A percentile compares a stretch with the other conserved stretches of the same genome.
These are phyloP conservation scores for Botrytis hyacinthi DNA, from an alignment of 2,329 filamentous ascomycete species.

Conservation along the genomic window DNA sequence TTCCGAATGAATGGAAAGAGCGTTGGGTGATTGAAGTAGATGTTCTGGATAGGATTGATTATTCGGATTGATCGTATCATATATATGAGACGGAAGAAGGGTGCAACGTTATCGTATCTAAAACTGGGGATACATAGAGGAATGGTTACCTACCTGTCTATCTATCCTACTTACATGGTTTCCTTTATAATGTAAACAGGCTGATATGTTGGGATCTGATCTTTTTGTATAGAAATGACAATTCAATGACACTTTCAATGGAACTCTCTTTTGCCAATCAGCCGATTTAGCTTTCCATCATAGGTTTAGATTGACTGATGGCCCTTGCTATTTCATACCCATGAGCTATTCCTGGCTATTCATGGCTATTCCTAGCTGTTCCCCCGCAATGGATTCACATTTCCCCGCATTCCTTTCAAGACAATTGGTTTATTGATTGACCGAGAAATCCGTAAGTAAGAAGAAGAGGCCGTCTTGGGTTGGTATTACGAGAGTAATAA, in stretches of 20 bases:
- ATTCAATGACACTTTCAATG: background rate
- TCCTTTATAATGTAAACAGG: background rate
- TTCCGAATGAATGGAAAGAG: conserved; percentile 9
- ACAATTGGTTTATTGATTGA: background rate
- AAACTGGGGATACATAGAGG: background rate
- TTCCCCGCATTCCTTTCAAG: conserved; percentile 11
- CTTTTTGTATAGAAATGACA: background rate
- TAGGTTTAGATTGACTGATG: background rate
- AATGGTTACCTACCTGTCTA: background rate
- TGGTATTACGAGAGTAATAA: background rate
- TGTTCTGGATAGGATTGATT: background rate
- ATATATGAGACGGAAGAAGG: conserved; percentile 1
- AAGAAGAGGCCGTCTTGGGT: background rate
- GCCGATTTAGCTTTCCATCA: background rate
- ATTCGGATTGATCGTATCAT: background rate
- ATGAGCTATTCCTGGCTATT: background rate
- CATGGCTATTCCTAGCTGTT: background rate
- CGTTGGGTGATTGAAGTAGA: background rate
- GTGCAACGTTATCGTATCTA: conserved; percentile 9
- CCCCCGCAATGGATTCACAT: conserved; percentile 2
- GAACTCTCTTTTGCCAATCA: background rate
- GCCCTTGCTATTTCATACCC: background rate
- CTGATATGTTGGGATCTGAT: conserved; percentile 5
- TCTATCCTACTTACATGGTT: background rate
- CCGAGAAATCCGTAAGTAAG: background rate